Base-by-base conservation (phyloP, 257 asterid species). In the Nicotiana paniculata region DNA sequence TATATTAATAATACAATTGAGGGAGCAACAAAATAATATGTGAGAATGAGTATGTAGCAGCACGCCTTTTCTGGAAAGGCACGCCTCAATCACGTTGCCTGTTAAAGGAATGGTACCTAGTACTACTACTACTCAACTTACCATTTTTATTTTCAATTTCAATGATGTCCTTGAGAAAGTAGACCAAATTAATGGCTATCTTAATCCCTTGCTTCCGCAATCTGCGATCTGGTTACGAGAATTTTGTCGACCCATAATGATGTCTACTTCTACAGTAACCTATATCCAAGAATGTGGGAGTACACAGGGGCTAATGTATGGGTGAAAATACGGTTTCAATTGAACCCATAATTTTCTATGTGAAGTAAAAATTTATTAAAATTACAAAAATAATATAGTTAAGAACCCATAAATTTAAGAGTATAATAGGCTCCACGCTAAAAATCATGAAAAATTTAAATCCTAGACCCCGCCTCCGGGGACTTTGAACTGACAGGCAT, bases 61-160 rank as follows among this genome's bases (percentile, higher is more conserved):
- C 79, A 72, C 79, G 79, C 77, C 58, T 70, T 5, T 1, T 39
- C 6, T 5, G n/a, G 5, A 11, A 70, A 70, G 1, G 57, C 77
- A 70, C 58, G 77, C 79, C 61, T 46, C 39, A 72, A 70, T 70
- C 78, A 43, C 59, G 6, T 43, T 70, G 78, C 78, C 58, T 70
- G 37, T 3, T 43, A 70, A 70, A 70, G 59, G 61, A 21, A 39
- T n/a, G 35, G 58, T 4, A 16, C 16, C 16, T 16, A 2, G 54
- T 17, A 18, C 1, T n/a, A 4, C 55, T 37, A 18, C 54, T 17
- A 18, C 33, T n/a, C 33, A n/a, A 35, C 17, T 70, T 32, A 70
- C 58, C 78, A 43, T 12, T 72, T 72, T 46, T 6, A 72, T 72
- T 12, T 46, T 72, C 79, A 46, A 43, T 12, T 46, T 72, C 79